Evolutionary conservation across 192 early-diverging fungal species (phyloP), one percentile per base, ranked within the genome.

Genomic region (Coemansia erecta): DNA sequence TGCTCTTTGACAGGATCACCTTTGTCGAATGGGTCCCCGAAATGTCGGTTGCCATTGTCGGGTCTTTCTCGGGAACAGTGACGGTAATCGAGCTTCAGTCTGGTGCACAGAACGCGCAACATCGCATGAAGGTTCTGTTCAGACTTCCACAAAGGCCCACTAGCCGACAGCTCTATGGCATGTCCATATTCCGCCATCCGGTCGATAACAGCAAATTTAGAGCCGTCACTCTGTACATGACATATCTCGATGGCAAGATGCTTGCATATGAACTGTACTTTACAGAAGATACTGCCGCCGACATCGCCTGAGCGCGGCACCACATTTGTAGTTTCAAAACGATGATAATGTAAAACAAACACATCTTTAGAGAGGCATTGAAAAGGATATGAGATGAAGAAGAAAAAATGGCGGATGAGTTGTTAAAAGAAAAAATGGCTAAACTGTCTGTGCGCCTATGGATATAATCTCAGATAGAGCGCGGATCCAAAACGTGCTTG

Each of bases 11-110:
- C 64, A 52, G 74, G 13, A 48, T 77, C n/a, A 37, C 74, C 1
- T 70, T 77, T 48, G 61, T 77, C 17, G 74, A 70, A 18, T 77
- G 74, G 74, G 51, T 71, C 24, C 74, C 74, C 13, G 68, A 77
- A 13, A 58, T 77, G 18, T 56, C 45, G 24, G 45, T 77, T 50
- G 74, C 37, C 8, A 23, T 71, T 13, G 63, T 43, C 8, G 74
- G 68, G 10, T 63, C 68, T 35, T 51, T 63, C 17, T 64, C 64
- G 2, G 68, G 74, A 12, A 64, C 50, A 10, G 54, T 68, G 35
- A 53, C 74, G 0, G 44, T 77, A 12, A 47, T 77, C 12, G 15
- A 54, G 3, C 39, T 77, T 31, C 28, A 31, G 28, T 31, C 28
- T 7, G 28, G 28, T 31, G 28, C 7, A 31, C 28, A 31, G 2